Evolutionary conservation across 306 rosid species (phyloP).

Genomic region (Abrus precatorius): DNA sequence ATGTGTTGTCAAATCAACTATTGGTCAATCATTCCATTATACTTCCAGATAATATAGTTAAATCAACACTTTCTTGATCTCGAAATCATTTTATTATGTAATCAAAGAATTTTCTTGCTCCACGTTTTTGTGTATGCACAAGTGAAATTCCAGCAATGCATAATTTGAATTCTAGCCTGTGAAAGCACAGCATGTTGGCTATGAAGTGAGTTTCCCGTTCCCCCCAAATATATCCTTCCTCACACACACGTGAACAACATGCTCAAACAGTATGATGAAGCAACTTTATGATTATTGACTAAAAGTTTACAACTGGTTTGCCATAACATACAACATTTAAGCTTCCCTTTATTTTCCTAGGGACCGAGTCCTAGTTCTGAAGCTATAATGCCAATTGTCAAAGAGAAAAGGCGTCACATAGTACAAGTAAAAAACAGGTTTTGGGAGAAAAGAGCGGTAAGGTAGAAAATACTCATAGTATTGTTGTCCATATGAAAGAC

Average conservation of each 20-base stretch:
- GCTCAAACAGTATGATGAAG: neutral
- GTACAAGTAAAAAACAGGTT: slow-evolving; percentile 45
- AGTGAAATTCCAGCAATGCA: neutral
- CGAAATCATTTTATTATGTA: too few relatives aligned
- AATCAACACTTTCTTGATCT: too few relatives aligned
- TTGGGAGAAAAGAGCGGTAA: slow-evolving; percentile 13
- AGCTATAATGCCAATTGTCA: slow-evolving; percentile 28
- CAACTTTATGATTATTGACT: neutral
- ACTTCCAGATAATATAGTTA: neutral
- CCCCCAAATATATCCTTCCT: too few relatives aligned
- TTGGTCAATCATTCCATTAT: neutral
- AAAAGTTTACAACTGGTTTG: slow-evolving; percentile 27
- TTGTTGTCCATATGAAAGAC: slow-evolving; percentile 3
- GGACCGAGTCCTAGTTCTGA: slow-evolving; percentile 19
- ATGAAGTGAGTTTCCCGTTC: too few relatives aligned
- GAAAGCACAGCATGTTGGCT: neutral
- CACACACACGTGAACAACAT: neutral
- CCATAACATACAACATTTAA: slow-evolving; percentile 34
- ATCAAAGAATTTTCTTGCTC: neutral
- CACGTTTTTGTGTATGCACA: neutral
- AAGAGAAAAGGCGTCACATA: slow-evolving; percentile 34
- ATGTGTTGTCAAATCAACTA: slow-evolving; percentile 16
- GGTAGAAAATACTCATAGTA: neutral
- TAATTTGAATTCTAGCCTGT: too few relatives aligned
- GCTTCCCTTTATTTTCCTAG: slow-evolving; percentile 36